A percentile compares a stretch with the other conserved stretches of the same genome.
Conservation (phyloP, 2,329 filamentous ascomycete genomes). For the Fusarium sp. region DNA sequence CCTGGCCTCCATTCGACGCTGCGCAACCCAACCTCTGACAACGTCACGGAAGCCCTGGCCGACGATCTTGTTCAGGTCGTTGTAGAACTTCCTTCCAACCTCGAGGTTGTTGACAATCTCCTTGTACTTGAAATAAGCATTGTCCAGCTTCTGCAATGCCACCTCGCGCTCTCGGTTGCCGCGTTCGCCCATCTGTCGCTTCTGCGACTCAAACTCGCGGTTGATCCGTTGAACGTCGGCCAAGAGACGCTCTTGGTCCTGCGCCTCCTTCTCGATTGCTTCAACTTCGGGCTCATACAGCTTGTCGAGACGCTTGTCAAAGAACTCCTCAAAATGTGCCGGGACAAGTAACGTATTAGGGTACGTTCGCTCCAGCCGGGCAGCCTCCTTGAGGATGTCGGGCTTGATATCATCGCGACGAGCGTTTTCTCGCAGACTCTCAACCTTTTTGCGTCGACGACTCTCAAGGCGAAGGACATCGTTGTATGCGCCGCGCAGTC, state of each 20-base stretch:
- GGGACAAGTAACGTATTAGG: conserved; percentile 86
- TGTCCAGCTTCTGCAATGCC: conserved; percentile 87
- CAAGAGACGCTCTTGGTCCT: conserved; percentile 79
- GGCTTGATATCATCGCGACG: conserved; percentile 89
- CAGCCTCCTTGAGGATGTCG: conserved; percentile 84
- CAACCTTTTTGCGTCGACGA: conserved; percentile 80
- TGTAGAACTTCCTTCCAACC: conserved; percentile 94
- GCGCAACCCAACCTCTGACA: conserved; percentile 81
- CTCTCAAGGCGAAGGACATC: conserved; percentile 87
- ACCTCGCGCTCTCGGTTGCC: conserved; percentile 80
- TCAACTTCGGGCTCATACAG: conserved; percentile 84
- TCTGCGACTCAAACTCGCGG: conserved; percentile 77
- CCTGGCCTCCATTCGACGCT: conserved; percentile 82
- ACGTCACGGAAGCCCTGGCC: conserved; percentile 80
- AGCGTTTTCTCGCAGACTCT: conserved; percentile 80
- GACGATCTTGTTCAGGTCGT: conserved; percentile 90
- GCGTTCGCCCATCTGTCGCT: conserved; percentile 71
- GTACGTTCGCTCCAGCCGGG: conserved; percentile 85
- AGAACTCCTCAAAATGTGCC: conserved; percentile 91
- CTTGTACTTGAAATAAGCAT: conserved; percentile 95
- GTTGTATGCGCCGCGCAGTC: conserved; percentile 82
- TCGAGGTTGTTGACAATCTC: conserved; percentile 94
- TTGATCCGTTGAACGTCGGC: conserved; percentile 79
- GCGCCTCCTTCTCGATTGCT: conserved; percentile 74
- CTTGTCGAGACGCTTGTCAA: conserved; percentile 79